These are phyloP conservation scores for Hygrocybe punicea DNA, from an alignment of 768 basidiomycete species.

Conservation along the genomic window DNA sequence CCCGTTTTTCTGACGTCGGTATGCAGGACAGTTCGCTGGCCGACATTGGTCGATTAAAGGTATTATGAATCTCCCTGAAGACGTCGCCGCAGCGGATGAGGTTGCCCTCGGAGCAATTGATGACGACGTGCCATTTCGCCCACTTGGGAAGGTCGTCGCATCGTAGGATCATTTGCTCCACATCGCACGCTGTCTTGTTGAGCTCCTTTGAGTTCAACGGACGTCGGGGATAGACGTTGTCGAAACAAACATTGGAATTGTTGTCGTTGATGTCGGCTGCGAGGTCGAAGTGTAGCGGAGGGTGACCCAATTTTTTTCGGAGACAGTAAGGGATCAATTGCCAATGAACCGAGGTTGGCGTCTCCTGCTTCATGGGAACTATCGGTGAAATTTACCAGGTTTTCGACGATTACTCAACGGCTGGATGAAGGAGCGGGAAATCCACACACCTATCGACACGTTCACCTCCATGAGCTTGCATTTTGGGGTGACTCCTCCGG, in stretches of 20 bases:
- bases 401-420: background rate
- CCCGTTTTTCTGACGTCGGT: conserved; percentile 14
- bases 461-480: conserved; percentile 1
- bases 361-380: conserved; percentile 23
- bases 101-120: conserved; percentile 33
- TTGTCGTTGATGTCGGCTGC: conserved; percentile 41
- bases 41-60: conserved; percentile 42
- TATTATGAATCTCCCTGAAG: conserved; percentile 53
- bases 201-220: conserved; percentile 40
- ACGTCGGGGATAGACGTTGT: conserved; percentile 22
- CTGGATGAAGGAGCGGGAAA: background rate
- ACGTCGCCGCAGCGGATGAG: conserved; percentile 57
- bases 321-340: conserved; percentile 46
- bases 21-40: conserved; percentile 37
- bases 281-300: conserved; percentile 48
- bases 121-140: conserved; percentile 41
- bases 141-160: conserved; percentile 40
- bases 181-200: conserved; percentile 41
- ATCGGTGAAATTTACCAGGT: background rate
- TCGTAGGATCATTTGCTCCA: conserved; percentile 48
- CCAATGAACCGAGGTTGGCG: conserved; percentile 33
- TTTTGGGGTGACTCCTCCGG: background rate
- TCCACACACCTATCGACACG: background rate
- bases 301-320: conserved; percentile 33
- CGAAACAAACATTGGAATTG: conserved; percentile 16